Percentiles rank a stretch among this genome's conserved stretches.
These are phyloP conservation scores for Roridomyces roridus DNA, from an alignment of 768 basidiomycete species.

Conservation along the genomic window DNA sequence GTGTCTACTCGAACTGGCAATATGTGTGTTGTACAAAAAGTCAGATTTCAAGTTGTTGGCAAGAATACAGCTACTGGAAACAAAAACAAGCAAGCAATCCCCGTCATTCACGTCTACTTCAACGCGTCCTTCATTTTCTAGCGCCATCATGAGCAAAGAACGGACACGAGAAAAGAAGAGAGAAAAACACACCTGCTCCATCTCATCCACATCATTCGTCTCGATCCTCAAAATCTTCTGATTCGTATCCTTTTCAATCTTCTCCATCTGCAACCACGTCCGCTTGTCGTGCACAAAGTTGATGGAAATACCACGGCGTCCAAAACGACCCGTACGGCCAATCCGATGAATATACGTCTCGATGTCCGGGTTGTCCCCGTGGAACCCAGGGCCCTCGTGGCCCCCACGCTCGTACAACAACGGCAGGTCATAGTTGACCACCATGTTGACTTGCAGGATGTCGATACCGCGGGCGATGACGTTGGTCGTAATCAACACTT, in stretches of 20 bases:
- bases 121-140: constrained; percentile 85
- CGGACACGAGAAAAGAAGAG: constrained; percentile 7
- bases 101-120: constrained; percentile 55
- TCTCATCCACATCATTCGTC: constrained; percentile 89
- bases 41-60: too few relatives aligned
- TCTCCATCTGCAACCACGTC: constrained; percentile 90
- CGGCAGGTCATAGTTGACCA: constrained; percentile 98
- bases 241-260: constrained; percentile 81
- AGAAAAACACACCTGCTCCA: constrained; percentile 78
- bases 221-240: constrained; percentile 85
- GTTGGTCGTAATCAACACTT: constrained; percentile 97
- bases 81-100: too few relatives aligned
- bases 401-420: constrained; percentile 80
- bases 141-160: not conserved
- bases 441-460: constrained; percentile 99
- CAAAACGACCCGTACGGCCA: constrained; percentile 97
- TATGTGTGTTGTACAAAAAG: too few relatives aligned
- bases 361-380: constrained; percentile 70
- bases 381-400: constrained; percentile 28
- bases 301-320: constrained; percentile 95
- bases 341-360: constrained; percentile 99
- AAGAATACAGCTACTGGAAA: constrained; percentile 18
- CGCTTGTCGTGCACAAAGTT: constrained; percentile 94
- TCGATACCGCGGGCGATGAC: constrained; percentile 99
- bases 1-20: too few relatives aligned